Base-by-base conservation (phyloP, 163 green algal species). In the Chlamydomonas reinhardtii region DNA sequence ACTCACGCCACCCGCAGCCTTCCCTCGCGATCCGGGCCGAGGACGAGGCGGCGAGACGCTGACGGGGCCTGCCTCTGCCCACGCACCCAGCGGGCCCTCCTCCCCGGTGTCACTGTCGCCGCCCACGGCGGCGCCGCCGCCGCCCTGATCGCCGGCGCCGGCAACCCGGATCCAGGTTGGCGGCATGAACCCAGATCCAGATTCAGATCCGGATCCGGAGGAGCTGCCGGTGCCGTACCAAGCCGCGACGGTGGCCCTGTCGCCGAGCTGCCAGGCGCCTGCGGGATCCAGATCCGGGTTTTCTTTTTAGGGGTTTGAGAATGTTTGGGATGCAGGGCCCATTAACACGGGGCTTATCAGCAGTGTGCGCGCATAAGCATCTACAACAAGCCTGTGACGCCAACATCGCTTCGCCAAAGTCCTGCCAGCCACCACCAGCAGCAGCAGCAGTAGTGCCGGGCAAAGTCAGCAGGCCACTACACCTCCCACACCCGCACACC, bases 211-310 rank as follows among this genome's bases (percentile, higher is more conserved):
- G n/a, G n/a, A n/a, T n/a, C n/a, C n/a, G 2, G 65, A 17, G 29
- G 65, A 43, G 8, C 11, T n/a, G 6, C 25, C 8, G 65, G 29
- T 43, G 65, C 29, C 65, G 29, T 25, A 22, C 78, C 78, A 85
- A 11, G 48, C 78, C 2, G 78, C 66, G 12, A 52, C 66, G 6
- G n/a, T 85, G 20, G 76, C 48, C 8, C 68, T n/a, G 9, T 76
- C 78, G 9, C 24, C 62, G 17, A 76, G n/a, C 66, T 85, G 78
- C 31, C 9, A 34, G 12, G 78, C 78, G 31, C 29, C 78, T 85
- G 66, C 12, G 8, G 15, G 64, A 19, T 17, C 9, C 9, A 1
- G 48, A 2, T 19, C 48, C 48, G 48, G 48, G 39, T 5, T 48
- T 48, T 48, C 39, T 14, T 5, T 5, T 48, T 48, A 14, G 39